phyloP scores from a whole-genome alignment of 169 alveolate species.

The Eimeria falciformis region DNA sequence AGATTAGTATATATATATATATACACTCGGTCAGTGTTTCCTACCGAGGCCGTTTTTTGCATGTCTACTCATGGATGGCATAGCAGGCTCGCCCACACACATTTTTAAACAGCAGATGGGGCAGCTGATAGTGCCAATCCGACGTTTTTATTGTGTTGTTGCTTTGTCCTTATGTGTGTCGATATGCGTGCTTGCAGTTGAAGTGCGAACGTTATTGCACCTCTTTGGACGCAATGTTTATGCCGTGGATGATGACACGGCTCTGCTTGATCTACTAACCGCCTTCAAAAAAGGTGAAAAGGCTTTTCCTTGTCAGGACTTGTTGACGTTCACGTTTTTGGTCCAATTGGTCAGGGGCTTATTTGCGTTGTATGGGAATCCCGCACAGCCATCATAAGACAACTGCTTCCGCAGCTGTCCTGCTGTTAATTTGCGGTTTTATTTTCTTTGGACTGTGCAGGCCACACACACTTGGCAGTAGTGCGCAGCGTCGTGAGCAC shows the following conservation, averaged over 20 bases:
- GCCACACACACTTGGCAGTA: constrained; percentile 74
- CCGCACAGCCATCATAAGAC: neutral
- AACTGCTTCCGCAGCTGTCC: neutral
- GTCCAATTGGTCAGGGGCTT: no score
- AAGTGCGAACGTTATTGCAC: constrained; percentile 45
- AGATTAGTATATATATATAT: neutral
- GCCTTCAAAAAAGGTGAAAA: constrained; percentile 70
- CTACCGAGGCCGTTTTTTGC: neutral
- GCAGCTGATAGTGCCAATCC: neutral
- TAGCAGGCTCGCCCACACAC: no score
- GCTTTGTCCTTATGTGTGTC: neutral
- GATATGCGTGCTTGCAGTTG: constrained; percentile 33
- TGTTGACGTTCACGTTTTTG: no score
- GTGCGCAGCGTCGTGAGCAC: constrained; percentile 55
- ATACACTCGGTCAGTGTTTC: neutral
- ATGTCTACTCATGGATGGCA: neutral
- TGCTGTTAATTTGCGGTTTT: neutral
- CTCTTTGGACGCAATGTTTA: constrained; percentile 65
- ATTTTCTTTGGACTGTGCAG: constrained; percentile 16
- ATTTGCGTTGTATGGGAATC: neutral
- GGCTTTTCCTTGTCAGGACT: neutral
- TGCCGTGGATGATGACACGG: constrained; percentile 76
- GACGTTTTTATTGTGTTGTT: neutral
- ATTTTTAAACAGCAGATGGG: neutral
- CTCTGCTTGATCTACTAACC: constrained; percentile 61